These are phyloP conservation scores for Pseudonectria buxi DNA, from an alignment of 2,329 filamentous ascomycete genomes.

Conservation along the genomic window DNA sequence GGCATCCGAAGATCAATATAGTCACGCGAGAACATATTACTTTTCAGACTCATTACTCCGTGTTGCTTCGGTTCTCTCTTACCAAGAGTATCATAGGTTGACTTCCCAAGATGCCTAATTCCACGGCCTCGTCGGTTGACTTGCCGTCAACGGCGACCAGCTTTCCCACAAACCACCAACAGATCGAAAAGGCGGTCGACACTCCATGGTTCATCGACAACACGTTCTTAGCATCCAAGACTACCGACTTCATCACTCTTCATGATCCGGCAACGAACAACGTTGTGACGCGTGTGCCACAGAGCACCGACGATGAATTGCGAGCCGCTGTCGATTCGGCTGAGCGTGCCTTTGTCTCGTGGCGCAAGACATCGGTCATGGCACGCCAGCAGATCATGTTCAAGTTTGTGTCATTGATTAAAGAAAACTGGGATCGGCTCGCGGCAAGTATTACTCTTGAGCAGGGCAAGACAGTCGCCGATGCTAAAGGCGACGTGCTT, in stretches of 20 bases:
- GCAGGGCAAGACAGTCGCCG: conserved; percentile 72
- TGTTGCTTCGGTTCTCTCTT: too few relatives aligned
- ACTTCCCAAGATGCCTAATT: too few relatives aligned
- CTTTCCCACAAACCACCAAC: too few relatives aligned
- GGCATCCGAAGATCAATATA: too few relatives aligned
- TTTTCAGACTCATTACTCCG: too few relatives aligned
- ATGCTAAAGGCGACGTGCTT: conserved; percentile 68
- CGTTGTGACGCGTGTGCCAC: conserved; percentile 68
- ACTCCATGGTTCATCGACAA: conserved; percentile 57
- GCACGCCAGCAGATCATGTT: conserved; percentile 71
- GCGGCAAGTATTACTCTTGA: conserved; percentile 71
- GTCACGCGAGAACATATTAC: too few relatives aligned
- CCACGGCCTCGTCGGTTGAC: too few relatives aligned
- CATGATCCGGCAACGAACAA: conserved; percentile 76
- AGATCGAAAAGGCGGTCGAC: too few relatives aligned
- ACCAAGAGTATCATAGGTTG: too few relatives aligned
- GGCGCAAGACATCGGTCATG: conserved; percentile 60
- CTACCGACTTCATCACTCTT: conserved; percentile 66
- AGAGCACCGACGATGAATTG: conserved; percentile 57
- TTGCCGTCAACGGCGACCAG: too few relatives aligned
- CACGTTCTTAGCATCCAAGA: conserved; percentile 56
- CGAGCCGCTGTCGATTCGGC: conserved; percentile 63
- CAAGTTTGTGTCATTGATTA: conserved; percentile 63
- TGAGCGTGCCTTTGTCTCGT: conserved; percentile 60
- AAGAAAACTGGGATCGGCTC: conserved; percentile 71